Percentiles rank a stretch among this genome's conserved stretches.
These are phyloP conservation scores for Melampsora americana DNA, from an alignment of 1,284 basidiomycete genomes.

Conservation along the genomic window DNA sequence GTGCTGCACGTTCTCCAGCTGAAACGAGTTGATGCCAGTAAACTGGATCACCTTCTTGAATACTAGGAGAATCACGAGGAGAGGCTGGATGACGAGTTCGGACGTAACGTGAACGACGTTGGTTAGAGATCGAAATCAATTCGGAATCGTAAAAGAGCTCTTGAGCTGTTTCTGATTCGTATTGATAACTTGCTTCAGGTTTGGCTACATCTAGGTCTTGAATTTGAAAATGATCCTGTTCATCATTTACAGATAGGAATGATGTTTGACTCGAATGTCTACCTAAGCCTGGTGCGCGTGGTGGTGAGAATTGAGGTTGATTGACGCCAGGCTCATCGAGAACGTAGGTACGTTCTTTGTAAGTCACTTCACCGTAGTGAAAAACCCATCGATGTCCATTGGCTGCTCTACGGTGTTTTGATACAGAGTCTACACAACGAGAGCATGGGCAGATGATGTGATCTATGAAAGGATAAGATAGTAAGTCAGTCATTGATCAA, in stretches of 20 bases:
- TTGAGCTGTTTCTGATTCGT: background rate
- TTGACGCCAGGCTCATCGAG: slow-evolving; percentile 67
- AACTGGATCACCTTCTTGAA: slow-evolving; percentile 31
- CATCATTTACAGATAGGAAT: background rate
- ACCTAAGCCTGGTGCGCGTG: background rate
- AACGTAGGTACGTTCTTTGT: slow-evolving; percentile 68
- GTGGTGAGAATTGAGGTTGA: slow-evolving; percentile 54
- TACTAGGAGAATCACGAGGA: background rate
- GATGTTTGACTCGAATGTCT: background rate
- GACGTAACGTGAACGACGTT: background rate
- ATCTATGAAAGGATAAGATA: slow-evolving; percentile 36
- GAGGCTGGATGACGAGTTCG: background rate
- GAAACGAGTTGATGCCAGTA: slow-evolving; percentile 28
- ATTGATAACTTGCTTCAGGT: slow-evolving; percentile 2
- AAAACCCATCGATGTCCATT: slow-evolving; percentile 86
- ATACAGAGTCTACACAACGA: slow-evolving; percentile 54
- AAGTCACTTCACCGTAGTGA: slow-evolving; percentile 71
- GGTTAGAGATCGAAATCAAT: background rate
- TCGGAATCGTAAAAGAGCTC: background rate
- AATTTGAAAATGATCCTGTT: background rate
- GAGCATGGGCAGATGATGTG: slow-evolving; percentile 47
- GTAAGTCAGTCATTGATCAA: background rate
- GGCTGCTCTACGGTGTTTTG: slow-evolving; percentile 61
- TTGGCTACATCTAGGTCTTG: background rate
- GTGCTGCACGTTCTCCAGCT: slow-evolving; percentile 14